Percentiles rank a stretch among this genome's conserved stretches.
These are phyloP conservation scores for Cucurbita maxima DNA, from an alignment of 306 rosid species.

Conservation along the genomic window DNA sequence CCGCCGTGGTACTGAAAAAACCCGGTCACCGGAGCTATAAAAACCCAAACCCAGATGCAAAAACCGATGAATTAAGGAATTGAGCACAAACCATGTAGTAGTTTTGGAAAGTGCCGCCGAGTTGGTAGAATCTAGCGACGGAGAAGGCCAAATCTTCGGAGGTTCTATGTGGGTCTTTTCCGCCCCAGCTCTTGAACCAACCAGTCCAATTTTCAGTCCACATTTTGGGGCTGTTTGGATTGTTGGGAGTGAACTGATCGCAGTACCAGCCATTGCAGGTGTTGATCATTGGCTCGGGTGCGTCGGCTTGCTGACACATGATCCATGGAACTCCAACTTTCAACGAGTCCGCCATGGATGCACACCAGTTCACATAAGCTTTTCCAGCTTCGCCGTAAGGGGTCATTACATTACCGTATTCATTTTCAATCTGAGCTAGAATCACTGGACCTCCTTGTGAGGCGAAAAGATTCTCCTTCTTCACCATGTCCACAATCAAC, in stretches of 20 bases:
- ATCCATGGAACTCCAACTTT: no score
- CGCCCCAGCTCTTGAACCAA: conserved; percentile 57
- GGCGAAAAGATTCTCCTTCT: conserved; percentile 38
- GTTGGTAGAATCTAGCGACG: conserved; percentile 69
- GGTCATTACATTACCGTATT: no score
- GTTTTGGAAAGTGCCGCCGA: conserved; percentile 68
- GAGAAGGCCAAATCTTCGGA: conserved; percentile 76
- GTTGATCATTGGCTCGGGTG: conserved; percentile 26
- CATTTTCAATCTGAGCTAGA: conserved; percentile 27
- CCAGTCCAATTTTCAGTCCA: conserved; percentile 96
- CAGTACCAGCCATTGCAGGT: conserved; percentile 90
- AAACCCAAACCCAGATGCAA: no score
- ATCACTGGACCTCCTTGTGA: conserved; percentile 46
- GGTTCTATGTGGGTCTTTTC: conserved; percentile 60
- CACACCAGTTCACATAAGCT: no score
- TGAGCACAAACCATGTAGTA: conserved; percentile 51
- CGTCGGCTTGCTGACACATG: no score
- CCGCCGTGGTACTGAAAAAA: conserved; percentile 78
- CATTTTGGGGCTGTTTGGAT: conserved; percentile 61
- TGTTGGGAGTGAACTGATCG: conserved; percentile 64
- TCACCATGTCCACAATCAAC: conserved; percentile 31
- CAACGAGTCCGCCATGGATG: no score
- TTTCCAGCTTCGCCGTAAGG: no score
- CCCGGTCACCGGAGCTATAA: background rate
- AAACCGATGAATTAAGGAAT: no score